Conservation (phyloP, 1,139 yeast species). For the Saccharomyces hybrid region DNA sequence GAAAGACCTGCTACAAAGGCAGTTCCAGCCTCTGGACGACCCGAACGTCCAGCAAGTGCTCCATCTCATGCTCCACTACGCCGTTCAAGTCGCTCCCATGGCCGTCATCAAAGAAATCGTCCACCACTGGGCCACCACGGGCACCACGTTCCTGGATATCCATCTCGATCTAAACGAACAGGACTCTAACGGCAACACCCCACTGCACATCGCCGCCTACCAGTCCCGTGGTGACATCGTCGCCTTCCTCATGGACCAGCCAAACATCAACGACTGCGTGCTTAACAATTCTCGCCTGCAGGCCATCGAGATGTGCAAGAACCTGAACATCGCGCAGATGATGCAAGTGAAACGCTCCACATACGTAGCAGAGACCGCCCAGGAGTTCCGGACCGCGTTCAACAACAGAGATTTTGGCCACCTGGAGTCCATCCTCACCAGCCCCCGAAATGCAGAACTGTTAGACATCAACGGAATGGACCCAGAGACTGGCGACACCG, state of each 20-base stretch:
- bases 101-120: conserved; percentile 38
- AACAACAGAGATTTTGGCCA: conserved; percentile 55
- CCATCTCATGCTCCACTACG: conserved; percentile 54
- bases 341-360: conserved; percentile 78
- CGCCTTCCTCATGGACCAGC: conserved; percentile 46
- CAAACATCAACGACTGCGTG: conserved; percentile 78
- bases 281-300: conserved; percentile 63
- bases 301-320: conserved; percentile 74
- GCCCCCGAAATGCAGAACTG: conserved; percentile 72
- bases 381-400: conserved; percentile 59
- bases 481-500: conserved; percentile 88
- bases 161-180: conserved; percentile 60
- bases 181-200: conserved; percentile 82
- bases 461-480: conserved; percentile 89
- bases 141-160: conserved; percentile 12
- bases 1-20: conserved; percentile 20
- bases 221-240: conserved; percentile 73
- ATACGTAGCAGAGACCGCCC: conserved; percentile 69
- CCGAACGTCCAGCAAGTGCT: conserved; percentile 35
- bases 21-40: conserved; percentile 19
- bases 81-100: conserved; percentile 81
- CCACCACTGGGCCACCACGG: conserved; percentile 14
- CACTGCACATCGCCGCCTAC: conserved; percentile 80
- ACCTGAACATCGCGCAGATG: conserved; percentile 56
- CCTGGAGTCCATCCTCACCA: conserved; percentile 56